These are phyloP conservation scores for Camelina neglecta DNA, from an alignment of 345 rosid genomes.

Conservation along the genomic window DNA sequence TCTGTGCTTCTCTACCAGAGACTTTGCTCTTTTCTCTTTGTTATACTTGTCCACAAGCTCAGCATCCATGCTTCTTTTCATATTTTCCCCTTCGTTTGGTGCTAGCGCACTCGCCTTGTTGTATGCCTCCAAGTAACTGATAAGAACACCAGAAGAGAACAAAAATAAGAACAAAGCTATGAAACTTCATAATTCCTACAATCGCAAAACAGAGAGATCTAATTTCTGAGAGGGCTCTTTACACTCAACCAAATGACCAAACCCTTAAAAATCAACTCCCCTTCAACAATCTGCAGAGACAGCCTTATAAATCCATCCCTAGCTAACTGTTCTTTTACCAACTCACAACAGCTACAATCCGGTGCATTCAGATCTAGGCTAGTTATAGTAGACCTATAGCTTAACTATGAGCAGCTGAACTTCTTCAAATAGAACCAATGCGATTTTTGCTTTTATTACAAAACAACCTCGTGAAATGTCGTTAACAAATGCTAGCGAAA, in stretches of 20 bases:
- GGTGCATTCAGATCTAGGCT: constrained; percentile 11
- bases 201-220: neutral
- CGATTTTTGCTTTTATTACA: neutral
- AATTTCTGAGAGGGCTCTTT: constrained; percentile 6
- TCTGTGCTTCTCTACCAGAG: constrained; percentile 78
- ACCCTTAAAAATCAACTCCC: no score
- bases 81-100: constrained; percentile 67
- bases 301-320: constrained; percentile 9
- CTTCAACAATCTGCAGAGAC: neutral
- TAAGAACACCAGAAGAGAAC: constrained; percentile 5
- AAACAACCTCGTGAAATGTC: constrained; percentile 1
- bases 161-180: constrained; percentile 17
- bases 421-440: neutral
- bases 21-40: constrained; percentile 77
- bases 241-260: no score
- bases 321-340: neutral
- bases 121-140: constrained; percentile 87
- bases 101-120: constrained; percentile 81
- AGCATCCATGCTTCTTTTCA: constrained; percentile 58
- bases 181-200: neutral
- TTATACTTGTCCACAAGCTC: constrained; percentile 90
- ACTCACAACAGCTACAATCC: constrained; percentile 2
- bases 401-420: constrained; percentile 13
- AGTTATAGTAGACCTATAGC: neutral
- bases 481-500: neutral